A percentile compares a stretch with the other conserved stretches of the same genome.
Conservation (phyloP, 805 yeast genomes). For the Nakazawaea siamensis region DNA sequence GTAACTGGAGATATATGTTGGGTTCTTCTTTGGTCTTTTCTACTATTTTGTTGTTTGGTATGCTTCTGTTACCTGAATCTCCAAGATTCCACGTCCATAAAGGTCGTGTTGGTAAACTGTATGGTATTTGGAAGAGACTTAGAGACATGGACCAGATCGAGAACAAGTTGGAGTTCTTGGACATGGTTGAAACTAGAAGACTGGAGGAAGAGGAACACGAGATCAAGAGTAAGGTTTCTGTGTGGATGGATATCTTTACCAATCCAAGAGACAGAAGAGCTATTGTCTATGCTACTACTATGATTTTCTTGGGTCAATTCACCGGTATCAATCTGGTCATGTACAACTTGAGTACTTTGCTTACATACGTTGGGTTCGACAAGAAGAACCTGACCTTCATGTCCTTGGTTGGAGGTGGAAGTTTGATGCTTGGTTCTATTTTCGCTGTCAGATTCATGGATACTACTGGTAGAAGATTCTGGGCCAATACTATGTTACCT, state of each 20-base stretch:
- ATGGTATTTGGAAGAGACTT: constrained; percentile 45
- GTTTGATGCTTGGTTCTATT: constrained; percentile 53
- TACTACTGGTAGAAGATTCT: constrained; percentile 45
- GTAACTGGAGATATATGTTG: constrained; percentile 60
- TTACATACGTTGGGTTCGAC: constrained; percentile 46
- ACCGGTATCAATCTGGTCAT: constrained; percentile 63
- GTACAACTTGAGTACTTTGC: constrained; percentile 55
- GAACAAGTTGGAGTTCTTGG: constrained; percentile 46
- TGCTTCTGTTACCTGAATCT: constrained; percentile 51
- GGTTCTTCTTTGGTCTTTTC: constrained; percentile 58
- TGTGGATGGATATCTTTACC: constrained; percentile 41
- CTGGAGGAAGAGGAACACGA: constrained; percentile 33
- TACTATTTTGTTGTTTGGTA: constrained; percentile 38
- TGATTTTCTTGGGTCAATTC: constrained; percentile 56
- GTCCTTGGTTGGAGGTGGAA: constrained; percentile 66
- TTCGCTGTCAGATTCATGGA: constrained; percentile 58
- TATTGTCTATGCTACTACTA: constrained; percentile 44
- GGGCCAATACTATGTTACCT: constrained; percentile 49
- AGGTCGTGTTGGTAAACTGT: constrained; percentile 43
- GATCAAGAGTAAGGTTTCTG: constrained; percentile 8
- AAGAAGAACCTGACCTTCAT: constrained; percentile 46
- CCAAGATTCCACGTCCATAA: constrained; percentile 53
- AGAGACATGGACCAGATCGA: constrained; percentile 36
- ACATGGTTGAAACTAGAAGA: constrained; percentile 43
- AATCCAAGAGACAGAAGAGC: constrained; percentile 57